Percentiles rank a stretch among this genome's conserved stretches.
These are phyloP conservation scores for Ophioceras dolichostomum DNA, from an alignment of 2,329 filamentous ascomycete species.

Conservation along the genomic window DNA sequence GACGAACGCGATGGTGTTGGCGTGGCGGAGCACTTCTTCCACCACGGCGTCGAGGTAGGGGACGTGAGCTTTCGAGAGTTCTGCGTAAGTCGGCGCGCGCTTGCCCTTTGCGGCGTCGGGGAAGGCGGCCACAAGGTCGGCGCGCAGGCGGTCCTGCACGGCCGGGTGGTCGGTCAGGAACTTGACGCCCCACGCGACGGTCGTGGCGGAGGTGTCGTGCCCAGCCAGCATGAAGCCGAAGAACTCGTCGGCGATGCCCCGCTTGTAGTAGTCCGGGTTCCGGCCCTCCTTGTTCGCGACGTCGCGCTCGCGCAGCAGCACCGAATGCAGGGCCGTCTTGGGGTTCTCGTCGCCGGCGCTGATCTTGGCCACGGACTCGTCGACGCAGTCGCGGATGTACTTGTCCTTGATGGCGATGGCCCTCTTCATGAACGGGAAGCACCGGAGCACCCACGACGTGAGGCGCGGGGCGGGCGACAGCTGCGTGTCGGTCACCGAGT, in stretches of 20 bases:
- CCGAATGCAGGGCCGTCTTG: slow-evolving; percentile 17
- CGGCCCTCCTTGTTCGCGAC: slow-evolving; percentile 14
- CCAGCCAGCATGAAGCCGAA: slow-evolving; percentile 19
- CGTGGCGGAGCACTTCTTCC: slow-evolving; percentile 18
- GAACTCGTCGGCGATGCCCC: slow-evolving; percentile 14
- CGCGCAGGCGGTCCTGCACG: background rate
- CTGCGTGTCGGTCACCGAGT: slow-evolving; percentile 15
- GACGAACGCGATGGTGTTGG: slow-evolving; percentile 11
- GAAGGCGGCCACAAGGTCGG: background rate
- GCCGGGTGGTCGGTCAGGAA: background rate
- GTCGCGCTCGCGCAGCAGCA: slow-evolving; percentile 18
- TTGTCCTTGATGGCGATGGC: slow-evolving; percentile 16
- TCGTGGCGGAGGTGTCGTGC: slow-evolving; percentile 18
- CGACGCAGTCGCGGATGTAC: slow-evolving; percentile 14
- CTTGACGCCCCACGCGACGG: slow-evolving; percentile 13
- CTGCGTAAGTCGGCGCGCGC: background rate
- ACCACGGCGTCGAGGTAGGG: slow-evolving; percentile 19
- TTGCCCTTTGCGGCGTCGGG: background rate
- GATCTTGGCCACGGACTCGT: slow-evolving; percentile 11
- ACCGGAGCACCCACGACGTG: slow-evolving; percentile 15
- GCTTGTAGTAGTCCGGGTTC: slow-evolving; percentile 11
- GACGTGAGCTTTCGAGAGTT: background rate
- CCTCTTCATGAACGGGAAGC: slow-evolving; percentile 15
- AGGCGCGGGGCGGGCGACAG: slow-evolving; percentile 15
- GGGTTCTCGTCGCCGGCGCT: slow-evolving; percentile 8